Evolutionary conservation across 2,329 filamentous ascomycete species (phyloP).

Genomic region (Chaetomium strumarium): DNA sequence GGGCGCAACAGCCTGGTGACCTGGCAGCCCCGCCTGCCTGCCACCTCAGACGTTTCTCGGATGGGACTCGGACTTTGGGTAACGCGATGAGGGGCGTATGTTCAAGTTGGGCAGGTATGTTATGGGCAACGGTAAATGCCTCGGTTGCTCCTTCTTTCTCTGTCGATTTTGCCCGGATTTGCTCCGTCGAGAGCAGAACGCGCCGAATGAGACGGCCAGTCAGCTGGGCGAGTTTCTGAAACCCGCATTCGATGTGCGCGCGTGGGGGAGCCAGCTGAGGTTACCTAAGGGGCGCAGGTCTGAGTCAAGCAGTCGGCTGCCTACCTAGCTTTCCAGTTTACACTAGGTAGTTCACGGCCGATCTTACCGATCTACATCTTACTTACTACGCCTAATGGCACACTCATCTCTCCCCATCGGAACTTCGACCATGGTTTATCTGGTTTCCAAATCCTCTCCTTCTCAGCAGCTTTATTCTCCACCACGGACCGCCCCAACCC

Average conservation of each 20-base stretch:
- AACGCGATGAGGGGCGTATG: neutral
- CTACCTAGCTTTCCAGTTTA: too few species aligned
- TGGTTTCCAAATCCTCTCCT: too few species aligned
- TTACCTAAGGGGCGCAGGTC: neutral
- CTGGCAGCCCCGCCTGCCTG: constrained; percentile 2
- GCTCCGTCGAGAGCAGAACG: too few species aligned
- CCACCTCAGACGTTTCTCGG: constrained; percentile 1
- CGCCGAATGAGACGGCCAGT: neutral
- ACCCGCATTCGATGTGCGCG: constrained; percentile 1
- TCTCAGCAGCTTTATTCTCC: too few species aligned
- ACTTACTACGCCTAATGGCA: too few species aligned
- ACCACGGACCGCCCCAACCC: too few species aligned
- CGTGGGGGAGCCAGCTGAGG: constrained; percentile 1
- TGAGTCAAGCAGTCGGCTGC: constrained; percentile 2
- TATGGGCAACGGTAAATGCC: neutral
- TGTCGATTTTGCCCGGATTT: too few species aligned
- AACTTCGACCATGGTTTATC: too few species aligned
- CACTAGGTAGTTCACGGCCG: neutral
- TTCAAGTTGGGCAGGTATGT: constrained; percentile 3
- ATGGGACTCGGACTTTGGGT: neutral
- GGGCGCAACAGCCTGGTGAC: constrained; percentile 1
- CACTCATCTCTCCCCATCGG: too few species aligned
- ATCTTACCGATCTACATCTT: neutral
- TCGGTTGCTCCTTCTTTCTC: neutral
- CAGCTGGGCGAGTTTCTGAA: neutral